Evolutionary conservation across 2,329 filamentous ascomycete genomes (phyloP).

Genomic region (Tolypocladium inflatum): DNA sequence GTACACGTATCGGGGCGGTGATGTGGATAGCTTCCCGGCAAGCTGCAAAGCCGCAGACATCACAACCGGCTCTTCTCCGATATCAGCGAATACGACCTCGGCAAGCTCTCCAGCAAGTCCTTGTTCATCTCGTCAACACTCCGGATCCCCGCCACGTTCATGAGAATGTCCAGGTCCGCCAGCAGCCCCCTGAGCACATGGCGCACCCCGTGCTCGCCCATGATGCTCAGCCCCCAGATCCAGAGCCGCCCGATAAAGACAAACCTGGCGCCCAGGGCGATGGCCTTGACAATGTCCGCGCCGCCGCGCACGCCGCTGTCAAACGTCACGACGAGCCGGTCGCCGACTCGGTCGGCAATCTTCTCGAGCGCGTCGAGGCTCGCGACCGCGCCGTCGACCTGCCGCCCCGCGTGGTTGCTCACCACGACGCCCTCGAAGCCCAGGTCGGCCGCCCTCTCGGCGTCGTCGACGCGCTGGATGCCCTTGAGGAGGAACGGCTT

Average conservation of each 20-base stretch:
- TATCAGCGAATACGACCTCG: background rate
- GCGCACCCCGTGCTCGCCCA: background rate
- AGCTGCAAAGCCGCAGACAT: background rate
- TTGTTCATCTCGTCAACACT: background rate
- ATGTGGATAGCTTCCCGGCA: background rate
- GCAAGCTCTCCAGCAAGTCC: background rate
- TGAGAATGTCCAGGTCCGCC: background rate
- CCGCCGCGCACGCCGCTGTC: background rate
- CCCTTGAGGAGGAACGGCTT: background rate
- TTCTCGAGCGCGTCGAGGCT: background rate
- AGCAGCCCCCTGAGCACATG: background rate
- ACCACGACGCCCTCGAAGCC: background rate
- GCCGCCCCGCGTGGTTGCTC: background rate
- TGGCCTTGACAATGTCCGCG: background rate
- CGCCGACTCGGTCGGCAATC: background rate
- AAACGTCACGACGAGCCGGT: background rate
- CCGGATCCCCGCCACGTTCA: background rate
- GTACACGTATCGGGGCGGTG: background rate
- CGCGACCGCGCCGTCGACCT: background rate
- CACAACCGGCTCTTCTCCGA: background rate
- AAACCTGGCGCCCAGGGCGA: background rate
- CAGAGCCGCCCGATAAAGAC: background rate
- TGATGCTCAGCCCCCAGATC: background rate
- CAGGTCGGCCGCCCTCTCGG: background rate
- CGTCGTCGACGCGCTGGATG: background rate